Evolutionary conservation across 2,329 filamentous ascomycete genomes (phyloP).

Genomic region (Trichoderma cornu-damae): DNA sequence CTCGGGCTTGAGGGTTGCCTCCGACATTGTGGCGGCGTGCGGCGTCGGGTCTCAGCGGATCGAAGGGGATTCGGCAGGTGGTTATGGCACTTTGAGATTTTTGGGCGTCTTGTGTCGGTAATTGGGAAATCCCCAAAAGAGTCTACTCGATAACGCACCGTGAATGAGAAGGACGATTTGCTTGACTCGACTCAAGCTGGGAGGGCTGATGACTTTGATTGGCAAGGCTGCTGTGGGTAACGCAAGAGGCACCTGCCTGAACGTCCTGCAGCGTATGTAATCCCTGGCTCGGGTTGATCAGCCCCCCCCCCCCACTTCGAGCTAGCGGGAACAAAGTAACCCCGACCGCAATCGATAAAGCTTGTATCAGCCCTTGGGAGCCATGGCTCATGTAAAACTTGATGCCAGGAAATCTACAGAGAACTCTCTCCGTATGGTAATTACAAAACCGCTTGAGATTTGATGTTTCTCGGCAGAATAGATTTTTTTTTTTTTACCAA

Average conservation of each 20-base stretch:
- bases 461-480: too few relatives aligned
- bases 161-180: neutral
- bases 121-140: neutral
- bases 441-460: too few relatives aligned
- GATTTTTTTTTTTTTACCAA: too few relatives aligned
- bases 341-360: conserved; percentile 15
- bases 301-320: conserved; percentile 1
- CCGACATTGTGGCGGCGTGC: conserved; percentile 58
- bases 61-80: neutral
- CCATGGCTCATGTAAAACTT: too few relatives aligned
- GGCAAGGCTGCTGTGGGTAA: conserved; percentile 28
- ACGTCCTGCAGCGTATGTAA: conserved; percentile 20
- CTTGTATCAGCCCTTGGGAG: neutral
- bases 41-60: neutral
- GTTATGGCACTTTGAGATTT: neutral
- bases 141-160: neutral
- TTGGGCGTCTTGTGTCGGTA: neutral
- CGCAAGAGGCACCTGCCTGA: conserved; percentile 39
- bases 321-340: conserved; percentile 17
- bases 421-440: too few relatives aligned
- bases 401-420: too few relatives aligned
- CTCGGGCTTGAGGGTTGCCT: conserved; percentile 82
- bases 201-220: conserved; percentile 15
- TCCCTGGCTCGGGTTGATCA: neutral
- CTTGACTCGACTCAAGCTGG: conserved; percentile 21